Evolutionary conservation across 257 asterid genomes (phyloP), one percentile per base, ranked within the genome.

Genomic region (Hygrophila difformis): DNA sequence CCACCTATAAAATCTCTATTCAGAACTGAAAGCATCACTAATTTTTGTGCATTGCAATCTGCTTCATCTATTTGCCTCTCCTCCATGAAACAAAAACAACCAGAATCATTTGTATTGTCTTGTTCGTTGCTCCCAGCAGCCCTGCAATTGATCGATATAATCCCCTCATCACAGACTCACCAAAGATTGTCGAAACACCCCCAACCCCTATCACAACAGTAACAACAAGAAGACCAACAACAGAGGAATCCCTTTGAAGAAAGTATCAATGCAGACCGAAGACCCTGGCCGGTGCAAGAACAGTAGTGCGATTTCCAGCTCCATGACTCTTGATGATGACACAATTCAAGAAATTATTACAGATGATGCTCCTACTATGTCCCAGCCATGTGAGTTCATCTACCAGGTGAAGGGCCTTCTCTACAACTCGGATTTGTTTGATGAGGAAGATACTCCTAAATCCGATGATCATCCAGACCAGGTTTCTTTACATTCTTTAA

Each of bases 41-140:
- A 70, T 43, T 68, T 81, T 71, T 81, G 89, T 49, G 56, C 87
- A 39, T 74, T 94, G 39, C 87, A 84, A 66, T 72, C 79, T 12
- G 67, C 89, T 43, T 72, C 86, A 15, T 62, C 84, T 42, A 63
- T 74, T 39, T 57, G 75, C 51, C 70, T 37, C n/a, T n/a, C n/a
- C n/a, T n/a, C n/a, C n/a, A n/a, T n/a, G n/a, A n/a, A n/a, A n/a
- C n/a, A n/a, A n/a, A n/a, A n/a, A n/a, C n/a, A n/a, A n/a, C n/a
- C n/a, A n/a, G n/a, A n/a, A n/a, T n/a, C n/a, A n/a, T n/a, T n/a
- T n/a, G n/a, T n/a, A n/a, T n/a, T n/a, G n/a, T n/a, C n/a, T n/a
- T n/a, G n/a, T n/a, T n/a, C n/a, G n/a, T n/a, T n/a, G n/a, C 65
- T 16, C 37, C 39, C 34, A 33, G 64, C 15, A 72, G 84, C 47